Conservation (phyloP, 106 monocot species). For the Allium cepa region DNA sequence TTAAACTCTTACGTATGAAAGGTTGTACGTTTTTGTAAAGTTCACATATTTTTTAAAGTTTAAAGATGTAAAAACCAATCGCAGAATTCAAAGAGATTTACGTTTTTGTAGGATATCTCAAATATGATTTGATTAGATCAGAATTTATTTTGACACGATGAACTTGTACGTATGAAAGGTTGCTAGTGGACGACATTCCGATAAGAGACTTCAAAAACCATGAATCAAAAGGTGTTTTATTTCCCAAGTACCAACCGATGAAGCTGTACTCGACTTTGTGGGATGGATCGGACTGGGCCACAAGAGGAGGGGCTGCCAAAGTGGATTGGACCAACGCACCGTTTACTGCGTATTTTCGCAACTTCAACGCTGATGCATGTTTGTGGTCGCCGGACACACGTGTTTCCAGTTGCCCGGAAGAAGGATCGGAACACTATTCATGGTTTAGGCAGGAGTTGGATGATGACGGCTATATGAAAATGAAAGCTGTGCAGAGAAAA, state of each 20-base stretch:
- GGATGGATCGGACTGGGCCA: constrained; percentile 34
- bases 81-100: too few relatives aligned
- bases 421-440: background rate
- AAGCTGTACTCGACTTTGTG: constrained; percentile 25
- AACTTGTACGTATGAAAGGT: background rate
- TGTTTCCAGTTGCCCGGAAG: background rate
- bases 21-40: too few relatives aligned
- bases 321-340: constrained; percentile 27
- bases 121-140: background rate
- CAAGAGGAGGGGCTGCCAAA: constrained; percentile 20
- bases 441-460: constrained; percentile 34
- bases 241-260: constrained; percentile 17
- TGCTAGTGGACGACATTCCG: constrained; percentile 18
- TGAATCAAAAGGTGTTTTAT: constrained; percentile 6
- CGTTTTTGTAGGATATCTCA: too few relatives aligned
- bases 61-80: too few relatives aligned
- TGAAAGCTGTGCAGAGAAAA: constrained; percentile 24
- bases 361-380: constrained; percentile 18
- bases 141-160: background rate
- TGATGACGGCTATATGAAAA: background rate
- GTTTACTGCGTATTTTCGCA: constrained; percentile 14
- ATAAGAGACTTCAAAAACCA: constrained; percentile 22
- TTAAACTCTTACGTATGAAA: too few relatives aligned
- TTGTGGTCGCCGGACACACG: background rate
- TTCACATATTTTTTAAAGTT: too few relatives aligned